These are phyloP conservation scores for Sporothrix brunneoviolacea DNA, from an alignment of 2,329 filamentous ascomycete species.

Conservation along the genomic window DNA sequence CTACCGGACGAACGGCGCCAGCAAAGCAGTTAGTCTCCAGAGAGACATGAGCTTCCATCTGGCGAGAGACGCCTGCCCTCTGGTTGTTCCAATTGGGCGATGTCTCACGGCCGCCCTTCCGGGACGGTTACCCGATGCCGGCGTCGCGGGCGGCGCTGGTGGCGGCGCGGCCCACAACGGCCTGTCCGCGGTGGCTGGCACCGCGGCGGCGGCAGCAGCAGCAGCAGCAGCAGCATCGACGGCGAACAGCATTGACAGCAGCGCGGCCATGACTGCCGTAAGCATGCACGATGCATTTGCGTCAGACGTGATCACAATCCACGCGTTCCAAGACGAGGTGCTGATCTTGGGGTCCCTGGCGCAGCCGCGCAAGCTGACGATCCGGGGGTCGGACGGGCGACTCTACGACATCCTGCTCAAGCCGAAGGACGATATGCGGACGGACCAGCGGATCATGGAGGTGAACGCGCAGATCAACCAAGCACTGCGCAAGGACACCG, in stretches of 20 bases:
- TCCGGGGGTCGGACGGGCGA: conserved; percentile 81
- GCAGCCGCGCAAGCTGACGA: conserved; percentile 82
- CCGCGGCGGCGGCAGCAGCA: neutral
- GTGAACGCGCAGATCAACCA: conserved; percentile 98
- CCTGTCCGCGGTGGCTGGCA: neutral
- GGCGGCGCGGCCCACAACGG: neutral
- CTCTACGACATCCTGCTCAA: conserved; percentile 90
- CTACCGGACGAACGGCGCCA: conserved; percentile 69
- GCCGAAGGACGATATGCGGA: conserved; percentile 94
- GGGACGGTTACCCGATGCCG: neutral
- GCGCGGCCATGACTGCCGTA: conserved; percentile 27
- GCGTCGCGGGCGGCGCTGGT: neutral
- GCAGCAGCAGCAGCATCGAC: neutral
- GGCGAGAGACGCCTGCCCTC: conserved; percentile 70
- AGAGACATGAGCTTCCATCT: conserved; percentile 78
- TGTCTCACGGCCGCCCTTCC: conserved; percentile 80
- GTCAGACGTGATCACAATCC: conserved; percentile 76
- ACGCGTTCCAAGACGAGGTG: conserved; percentile 76
- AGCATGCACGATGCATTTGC: conserved; percentile 79
- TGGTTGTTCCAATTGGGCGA: conserved; percentile 85
- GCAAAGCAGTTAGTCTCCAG: conserved; percentile 63
- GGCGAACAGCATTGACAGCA: conserved; percentile 28
- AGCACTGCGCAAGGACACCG: conserved; percentile 82
- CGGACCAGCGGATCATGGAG: conserved; percentile 97
- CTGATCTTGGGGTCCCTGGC: conserved; percentile 86